These are phyloP conservation scores for Pseudogymnoascus pannorum DNA, from an alignment of 2,329 filamentous ascomycete species.

Conservation along the genomic window DNA sequence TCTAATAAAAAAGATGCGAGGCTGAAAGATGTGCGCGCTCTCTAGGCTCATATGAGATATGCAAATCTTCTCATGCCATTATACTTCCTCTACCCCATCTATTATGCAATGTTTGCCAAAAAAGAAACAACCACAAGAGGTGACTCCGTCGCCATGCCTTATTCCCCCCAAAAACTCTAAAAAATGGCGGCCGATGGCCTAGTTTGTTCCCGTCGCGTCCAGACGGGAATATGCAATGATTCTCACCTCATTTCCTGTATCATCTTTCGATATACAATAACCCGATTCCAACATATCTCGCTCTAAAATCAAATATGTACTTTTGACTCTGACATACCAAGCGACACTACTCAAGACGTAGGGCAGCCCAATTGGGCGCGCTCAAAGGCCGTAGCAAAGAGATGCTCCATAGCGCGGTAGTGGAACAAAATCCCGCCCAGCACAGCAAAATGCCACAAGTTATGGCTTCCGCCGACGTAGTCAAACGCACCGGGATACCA, in stretches of 20 bases:
- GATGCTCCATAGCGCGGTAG: conserved; percentile 90
- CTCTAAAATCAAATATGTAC: conserved; percentile 8
- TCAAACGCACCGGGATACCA: conserved; percentile 93
- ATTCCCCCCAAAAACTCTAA: background rate
- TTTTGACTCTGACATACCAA: background rate
- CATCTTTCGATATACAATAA: background rate
- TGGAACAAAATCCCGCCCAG: conserved; percentile 95
- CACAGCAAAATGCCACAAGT: conserved; percentile 94
- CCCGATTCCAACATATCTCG: background rate
- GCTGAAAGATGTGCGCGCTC: background rate
- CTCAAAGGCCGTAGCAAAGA: conserved; percentile 73
- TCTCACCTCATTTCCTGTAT: background rate
- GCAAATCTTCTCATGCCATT: background rate
- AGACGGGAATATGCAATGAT: background rate
- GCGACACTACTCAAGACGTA: background rate
- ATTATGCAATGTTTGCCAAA: conserved; percentile 7
- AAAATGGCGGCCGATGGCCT: background rate
- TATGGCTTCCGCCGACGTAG: conserved; percentile 91
- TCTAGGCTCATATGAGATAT: conserved; percentile 1
- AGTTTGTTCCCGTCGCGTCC: background rate
- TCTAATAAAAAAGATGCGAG: background rate
- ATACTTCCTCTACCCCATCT: background rate
- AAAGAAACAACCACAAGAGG: background rate
- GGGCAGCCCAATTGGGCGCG: conserved; percentile 41
- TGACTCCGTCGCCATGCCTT: conserved; percentile 8